A percentile compares a stretch with the other conserved stretches of the same genome.
Evolutionary conservation across 441 rosid species (phyloP).

Genomic region (Aleurites moluccanus): DNA sequence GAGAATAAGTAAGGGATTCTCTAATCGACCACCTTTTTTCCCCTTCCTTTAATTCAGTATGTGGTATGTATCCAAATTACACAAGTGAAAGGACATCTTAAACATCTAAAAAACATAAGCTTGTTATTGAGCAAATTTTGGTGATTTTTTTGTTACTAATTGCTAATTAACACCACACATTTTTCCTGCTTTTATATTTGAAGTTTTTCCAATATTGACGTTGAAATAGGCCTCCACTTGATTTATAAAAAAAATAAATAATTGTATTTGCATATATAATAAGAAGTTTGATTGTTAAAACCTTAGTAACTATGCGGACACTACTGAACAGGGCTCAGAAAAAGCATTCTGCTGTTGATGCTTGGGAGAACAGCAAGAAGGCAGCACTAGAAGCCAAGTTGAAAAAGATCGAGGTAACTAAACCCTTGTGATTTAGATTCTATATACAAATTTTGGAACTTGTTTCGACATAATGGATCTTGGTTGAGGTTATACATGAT

Average conservation of each 20-base stretch:
- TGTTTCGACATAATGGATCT: too few relatives aligned
- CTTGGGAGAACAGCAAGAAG: conserved; percentile 81
- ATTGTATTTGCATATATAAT: background rate
- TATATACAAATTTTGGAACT: too few relatives aligned
- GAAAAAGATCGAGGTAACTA: conserved; percentile 60
- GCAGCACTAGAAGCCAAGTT: conserved; percentile 64
- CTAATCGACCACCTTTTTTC: conserved; percentile 9
- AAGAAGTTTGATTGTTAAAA: background rate
- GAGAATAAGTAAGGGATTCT: conserved; percentile 61
- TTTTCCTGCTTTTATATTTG: too few relatives aligned
- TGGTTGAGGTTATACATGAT: too few relatives aligned
- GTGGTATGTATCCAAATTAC: background rate
- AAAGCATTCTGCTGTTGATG: conserved; percentile 45
- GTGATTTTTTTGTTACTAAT: background rate
- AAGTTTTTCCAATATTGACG: too few relatives aligned
- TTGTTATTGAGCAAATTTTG: background rate
- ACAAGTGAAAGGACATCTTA: background rate
- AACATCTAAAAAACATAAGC: background rate
- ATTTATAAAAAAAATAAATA: too few relatives aligned
- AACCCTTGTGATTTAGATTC: background rate
- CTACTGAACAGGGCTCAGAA: conserved; percentile 69
- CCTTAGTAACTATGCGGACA: background rate
- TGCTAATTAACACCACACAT: too few relatives aligned
- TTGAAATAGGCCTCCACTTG: too few relatives aligned
- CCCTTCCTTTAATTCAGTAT: background rate